Base-by-base conservation (phyloP, 2,329 filamentous ascomycete species). In the Colletotrichum acutatum region DNA sequence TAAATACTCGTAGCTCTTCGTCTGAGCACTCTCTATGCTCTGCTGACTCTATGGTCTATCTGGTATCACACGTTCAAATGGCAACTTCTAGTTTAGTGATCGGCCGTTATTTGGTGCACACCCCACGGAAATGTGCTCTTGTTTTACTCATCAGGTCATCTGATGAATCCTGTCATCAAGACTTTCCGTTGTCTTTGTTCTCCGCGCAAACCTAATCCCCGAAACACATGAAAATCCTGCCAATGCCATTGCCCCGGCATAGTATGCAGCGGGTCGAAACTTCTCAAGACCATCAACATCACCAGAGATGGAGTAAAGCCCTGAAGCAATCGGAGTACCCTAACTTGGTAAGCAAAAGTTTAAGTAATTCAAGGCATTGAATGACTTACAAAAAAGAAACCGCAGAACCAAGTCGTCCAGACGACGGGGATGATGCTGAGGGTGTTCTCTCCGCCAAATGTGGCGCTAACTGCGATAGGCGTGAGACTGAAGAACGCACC, bases 401-500 rank as follows among this genome's bases (percentile, higher is more conserved):
- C 78, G 54, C 78, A 78, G 12, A 79, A 76, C 78, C 78, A 79
- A 0, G 76, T 73, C 16, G 75, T 75, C 78, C 78, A 79, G 34
- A 79, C 66, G 6, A 79, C 75, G 1, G 78, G 78, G 3, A 79
- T 68, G 5, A 79, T 77, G 7, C 75, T 76, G 66, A 79, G 73
- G 3, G 74, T 76, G 37, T 79, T 79, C 16, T 75, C 59, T 1
- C 67, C 52, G 1, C 78, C 78, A 34, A 79, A 79, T 0, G 75
- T 71, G 12, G 74, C 66, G 9, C 76, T 75, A 2, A 79, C 65
- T 16, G 75, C 75, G 0, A 76, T 72, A 1, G 78, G 77, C 9
- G 78, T 78, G 3, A 79, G 65, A 52, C 78, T 79, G 68, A 79
- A 79, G 58, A 79, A 79, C 1, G 78, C 78, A 3, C 78, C 78